Percentiles rank a stretch among this genome's conserved stretches.
phyloP scores from a whole-genome alignment of 768 basidiomycete genomes.

The Termitomyces sp. region DNA sequence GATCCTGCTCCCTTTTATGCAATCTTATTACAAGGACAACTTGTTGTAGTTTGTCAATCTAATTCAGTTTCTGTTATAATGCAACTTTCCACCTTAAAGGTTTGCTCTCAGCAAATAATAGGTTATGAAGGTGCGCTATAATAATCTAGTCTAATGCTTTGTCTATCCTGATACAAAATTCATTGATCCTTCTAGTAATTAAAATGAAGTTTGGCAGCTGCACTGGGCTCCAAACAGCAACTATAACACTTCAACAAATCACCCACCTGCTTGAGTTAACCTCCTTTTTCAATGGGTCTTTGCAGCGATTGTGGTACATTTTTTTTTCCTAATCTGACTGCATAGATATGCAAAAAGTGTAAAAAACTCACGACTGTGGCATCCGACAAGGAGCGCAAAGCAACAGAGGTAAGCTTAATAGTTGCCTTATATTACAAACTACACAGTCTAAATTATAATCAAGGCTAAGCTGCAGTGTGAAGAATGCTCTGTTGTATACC shows the following conservation, averaged over 20 bases:
- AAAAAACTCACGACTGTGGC: neutral
- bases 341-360: neutral
- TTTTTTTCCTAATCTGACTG: neutral
- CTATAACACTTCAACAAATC: neutral
- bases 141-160: too few species aligned
- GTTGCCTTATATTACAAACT: neutral
- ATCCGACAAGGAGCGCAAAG: neutral
- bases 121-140: too few species aligned
- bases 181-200: neutral
- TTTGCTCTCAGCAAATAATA: too few species aligned
- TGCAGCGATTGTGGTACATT: neutral
- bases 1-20: too few species aligned
- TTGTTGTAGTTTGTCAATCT: too few species aligned
- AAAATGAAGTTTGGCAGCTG: neutral
- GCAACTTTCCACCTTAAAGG: too few species aligned
- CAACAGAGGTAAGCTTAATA: neutral
- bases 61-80: too few species aligned
- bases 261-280: neutral
- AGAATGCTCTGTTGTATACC: neutral
- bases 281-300: neutral
- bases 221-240: too few species aligned
- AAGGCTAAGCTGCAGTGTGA: slow-evolving; percentile 1
- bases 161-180: neutral
- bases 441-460: neutral
- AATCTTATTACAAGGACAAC: too few species aligned